A percentile compares a stretch with the other conserved stretches of the same genome.
Evolutionary conservation across 176 grass and related monocot genomes (phyloP).

Genomic region (Secale cereale): DNA sequence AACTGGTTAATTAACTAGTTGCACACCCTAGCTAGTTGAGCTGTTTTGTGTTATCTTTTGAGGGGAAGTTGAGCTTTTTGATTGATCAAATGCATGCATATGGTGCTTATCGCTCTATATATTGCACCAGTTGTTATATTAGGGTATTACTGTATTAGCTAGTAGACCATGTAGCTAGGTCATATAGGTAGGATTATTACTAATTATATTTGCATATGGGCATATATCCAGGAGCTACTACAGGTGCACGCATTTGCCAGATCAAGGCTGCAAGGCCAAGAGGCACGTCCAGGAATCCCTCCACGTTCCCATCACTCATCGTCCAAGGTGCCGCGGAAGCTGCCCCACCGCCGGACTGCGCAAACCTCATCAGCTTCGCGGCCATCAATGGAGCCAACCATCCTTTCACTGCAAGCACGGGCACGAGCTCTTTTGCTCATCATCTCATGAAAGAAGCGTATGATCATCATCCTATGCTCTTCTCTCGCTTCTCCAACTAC

Average conservation of each 20-base stretch:
- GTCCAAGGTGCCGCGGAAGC: neutral
- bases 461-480: neutral
- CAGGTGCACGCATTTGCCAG: constrained; percentile 69
- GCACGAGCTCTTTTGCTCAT: neutral
- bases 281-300: constrained; percentile 62
- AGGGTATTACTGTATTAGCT: too few species aligned
- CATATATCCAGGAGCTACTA: constrained; percentile 65
- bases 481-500: neutral
- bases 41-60: neutral
- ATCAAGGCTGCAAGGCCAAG: constrained; percentile 61
- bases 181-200: too few species aligned
- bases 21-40: neutral
- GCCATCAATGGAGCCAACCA: neutral
- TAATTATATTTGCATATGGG: neutral
- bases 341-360: neutral
- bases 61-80: neutral
- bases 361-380: constrained; percentile 62
- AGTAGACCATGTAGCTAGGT: too few species aligned
- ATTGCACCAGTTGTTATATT: neutral
- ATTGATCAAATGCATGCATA: neutral
- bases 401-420: neutral
- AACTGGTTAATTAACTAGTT: neutral
- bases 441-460: neutral
- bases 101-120: neutral
- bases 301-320: constrained; percentile 43